Evolutionary conservation across 495 filamentous ascomycete species (phyloP).

Genomic region (Zalerion maritima): DNA sequence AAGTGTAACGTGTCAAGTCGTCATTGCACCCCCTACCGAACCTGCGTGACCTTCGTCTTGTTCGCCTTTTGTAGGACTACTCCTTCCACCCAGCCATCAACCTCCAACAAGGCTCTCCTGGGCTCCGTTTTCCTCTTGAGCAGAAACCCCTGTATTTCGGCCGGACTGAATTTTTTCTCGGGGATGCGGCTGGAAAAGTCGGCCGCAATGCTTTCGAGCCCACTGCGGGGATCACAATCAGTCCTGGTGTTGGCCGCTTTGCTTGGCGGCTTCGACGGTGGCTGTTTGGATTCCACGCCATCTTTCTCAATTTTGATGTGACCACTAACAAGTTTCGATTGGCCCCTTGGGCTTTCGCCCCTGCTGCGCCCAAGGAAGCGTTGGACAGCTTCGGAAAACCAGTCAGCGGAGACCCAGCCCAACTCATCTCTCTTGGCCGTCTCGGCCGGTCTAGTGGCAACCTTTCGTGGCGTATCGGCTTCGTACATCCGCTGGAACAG

Average conservation of each 20-base stretch:
- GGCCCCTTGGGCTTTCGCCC: constrained; percentile 1
- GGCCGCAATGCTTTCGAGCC: constrained; percentile 24
- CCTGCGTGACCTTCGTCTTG: constrained; percentile 21
- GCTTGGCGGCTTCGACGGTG: too few relatives aligned
- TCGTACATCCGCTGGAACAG: constrained; percentile 64
- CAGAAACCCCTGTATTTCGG: constrained; percentile 58
- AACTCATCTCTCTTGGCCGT: background rate
- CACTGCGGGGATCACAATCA: constrained; percentile 11
- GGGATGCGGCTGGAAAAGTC: constrained; percentile 35
- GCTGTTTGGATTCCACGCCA: too few relatives aligned
- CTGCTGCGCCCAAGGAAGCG: constrained; percentile 1
- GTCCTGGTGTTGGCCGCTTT: constrained; percentile 6
- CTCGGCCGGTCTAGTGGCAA: background rate
- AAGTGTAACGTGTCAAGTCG: background rate
- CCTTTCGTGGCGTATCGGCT: constrained; percentile 13
- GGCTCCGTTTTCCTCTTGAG: constrained; percentile 50
- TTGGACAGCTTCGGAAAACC: too few relatives aligned
- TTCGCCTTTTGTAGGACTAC: constrained; percentile 28
- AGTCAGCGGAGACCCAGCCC: too few relatives aligned
- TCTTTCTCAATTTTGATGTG: too few relatives aligned
- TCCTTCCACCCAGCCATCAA: constrained; percentile 38
- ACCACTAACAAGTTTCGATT: constrained; percentile 1
- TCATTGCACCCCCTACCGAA: constrained; percentile 15
- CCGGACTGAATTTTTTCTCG: constrained; percentile 40
- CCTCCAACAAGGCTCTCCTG: constrained; percentile 38